Conservation (phyloP, 768 basidiomycete genomes). For the Naganishia onofrii region DNA sequence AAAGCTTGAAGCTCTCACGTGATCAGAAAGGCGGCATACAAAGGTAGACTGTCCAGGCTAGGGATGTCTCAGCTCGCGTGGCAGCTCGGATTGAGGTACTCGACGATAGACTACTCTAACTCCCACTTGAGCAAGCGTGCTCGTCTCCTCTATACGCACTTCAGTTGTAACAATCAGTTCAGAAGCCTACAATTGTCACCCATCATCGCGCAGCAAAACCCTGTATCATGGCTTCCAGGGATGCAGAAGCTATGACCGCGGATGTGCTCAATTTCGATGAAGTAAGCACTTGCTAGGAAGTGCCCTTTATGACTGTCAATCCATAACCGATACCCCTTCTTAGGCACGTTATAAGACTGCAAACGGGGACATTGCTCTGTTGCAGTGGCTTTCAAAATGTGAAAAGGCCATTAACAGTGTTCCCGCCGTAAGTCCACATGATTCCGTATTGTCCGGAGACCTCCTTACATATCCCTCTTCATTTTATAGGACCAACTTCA, state of each 20-base stretch:
- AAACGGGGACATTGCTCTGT: slow-evolving; percentile 42
- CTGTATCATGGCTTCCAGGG: slow-evolving; percentile 1
- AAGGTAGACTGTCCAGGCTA: too few species aligned
- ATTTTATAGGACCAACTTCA: neutral
- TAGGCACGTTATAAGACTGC: slow-evolving; percentile 45
- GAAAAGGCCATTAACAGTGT: slow-evolving; percentile 46
- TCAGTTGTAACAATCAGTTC: neutral
- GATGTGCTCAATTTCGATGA: slow-evolving; percentile 22
- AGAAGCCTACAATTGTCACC: neutral
- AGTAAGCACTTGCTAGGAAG: neutral
- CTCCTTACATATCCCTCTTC: neutral
- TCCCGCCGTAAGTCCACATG: slow-evolving; percentile 30
- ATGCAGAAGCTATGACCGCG: neutral
- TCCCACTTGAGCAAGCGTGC: too few species aligned
- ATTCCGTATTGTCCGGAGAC: neutral
- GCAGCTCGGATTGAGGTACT: neutral
- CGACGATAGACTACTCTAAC: too few species aligned
- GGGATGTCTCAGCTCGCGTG: slow-evolving; percentile 2
- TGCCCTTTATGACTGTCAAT: neutral
- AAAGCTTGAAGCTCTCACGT: too few species aligned
- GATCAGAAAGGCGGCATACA: too few species aligned
- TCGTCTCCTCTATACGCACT: too few species aligned
- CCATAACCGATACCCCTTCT: neutral
- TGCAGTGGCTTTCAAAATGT: slow-evolving; percentile 45
- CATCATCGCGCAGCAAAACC: neutral